Percentiles rank a stretch among this genome's conserved stretches.
phyloP scores from a whole-genome alignment of 495 filamentous ascomycete species.

The Friedmanniomyces simplex region DNA sequence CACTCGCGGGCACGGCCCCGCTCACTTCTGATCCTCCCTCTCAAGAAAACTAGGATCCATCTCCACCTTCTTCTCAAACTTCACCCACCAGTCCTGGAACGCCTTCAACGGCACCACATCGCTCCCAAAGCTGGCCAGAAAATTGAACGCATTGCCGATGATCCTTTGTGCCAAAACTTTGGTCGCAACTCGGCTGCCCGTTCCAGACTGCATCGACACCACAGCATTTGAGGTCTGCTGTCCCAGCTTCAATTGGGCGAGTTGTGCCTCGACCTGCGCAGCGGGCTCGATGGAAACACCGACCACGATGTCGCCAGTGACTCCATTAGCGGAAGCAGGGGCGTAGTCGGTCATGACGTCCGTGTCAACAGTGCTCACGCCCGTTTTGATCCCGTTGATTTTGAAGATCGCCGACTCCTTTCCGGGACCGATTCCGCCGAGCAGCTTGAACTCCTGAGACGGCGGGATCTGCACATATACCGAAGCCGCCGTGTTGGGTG shows the following conservation, averaged over 20 bases:
- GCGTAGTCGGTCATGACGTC: slow-evolving; percentile 36
- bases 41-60: slow-evolving; percentile 85
- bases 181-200: slow-evolving; percentile 41
- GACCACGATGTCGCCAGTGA: slow-evolving; percentile 45
- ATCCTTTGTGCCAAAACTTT: slow-evolving; percentile 84
- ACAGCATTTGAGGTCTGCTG: slow-evolving; percentile 28
- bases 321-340: neutral
- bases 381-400: slow-evolving; percentile 30
- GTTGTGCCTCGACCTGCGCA: slow-evolving; percentile 54
- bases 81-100: slow-evolving; percentile 94
- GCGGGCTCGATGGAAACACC: slow-evolving; percentile 77
- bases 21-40: slow-evolving; percentile 43
- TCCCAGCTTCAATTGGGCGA: slow-evolving; percentile 47
- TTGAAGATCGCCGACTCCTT: slow-evolving; percentile 87
- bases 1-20: neutral
- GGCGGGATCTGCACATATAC: slow-evolving; percentile 71
- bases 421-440: slow-evolving; percentile 78
- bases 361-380: slow-evolving; percentile 20
- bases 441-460: slow-evolving; percentile 54
- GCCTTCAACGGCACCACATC: slow-evolving; percentile 83
- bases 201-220: slow-evolving; percentile 23
- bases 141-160: slow-evolving; percentile 96
- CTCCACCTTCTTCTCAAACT: slow-evolving; percentile 84
- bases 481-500: slow-evolving; percentile 66
- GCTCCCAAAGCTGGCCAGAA: slow-evolving; percentile 76